Evolutionary conservation across 2,329 filamentous ascomycete species (phyloP), one percentile per base, ranked within the genome.

Genomic region (Cladobotryum mycophilum): DNA sequence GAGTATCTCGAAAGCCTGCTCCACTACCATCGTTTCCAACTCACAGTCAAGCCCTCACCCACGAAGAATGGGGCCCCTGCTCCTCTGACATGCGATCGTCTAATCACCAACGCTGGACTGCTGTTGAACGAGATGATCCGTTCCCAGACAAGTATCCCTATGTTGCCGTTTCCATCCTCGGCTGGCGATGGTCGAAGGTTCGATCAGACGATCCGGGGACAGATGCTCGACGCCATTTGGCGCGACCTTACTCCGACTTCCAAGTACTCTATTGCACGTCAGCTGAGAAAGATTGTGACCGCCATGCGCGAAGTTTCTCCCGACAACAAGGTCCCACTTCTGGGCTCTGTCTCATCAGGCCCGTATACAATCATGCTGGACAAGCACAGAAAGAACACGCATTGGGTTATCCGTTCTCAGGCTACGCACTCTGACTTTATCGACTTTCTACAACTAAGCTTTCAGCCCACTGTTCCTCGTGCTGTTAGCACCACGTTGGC

Each of bases 201-300:
- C 7, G 45, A 49, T 25, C 45, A 41, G 8, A 40, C 45, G 2
- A 47, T 58, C 1, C 48, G 55, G 33, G 65, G 65, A 8, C 53
- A 59, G 40, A 45, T 66, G 11, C 53, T 67, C 11, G 63, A 67
- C 40, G 59, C 62, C 12, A 22, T 63, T 5, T 67, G 65, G 65
- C 45, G 49, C 5, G 49, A 17, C 1, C 49, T 67, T 17, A 51
- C 51, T 6, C 48, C 57, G 5, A 20, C 47, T 7, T 37, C 54
- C 33, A 67, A 67, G 51, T 57, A 51, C 22, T 15, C 48, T n/a
- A 59, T 59, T 25, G 56, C 55, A 12, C 56, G 53, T 8, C 61
- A 65, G 48, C 53, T 67, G 15, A 57, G 63, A n/a, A 58, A 56
- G 18, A 48, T 66, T 7, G 49, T 67, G 35, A 49, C 50, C 6